Evolutionary conservation across 75 land plant species (phyloP).

Genomic region (Selaginella tamariscina): DNA sequence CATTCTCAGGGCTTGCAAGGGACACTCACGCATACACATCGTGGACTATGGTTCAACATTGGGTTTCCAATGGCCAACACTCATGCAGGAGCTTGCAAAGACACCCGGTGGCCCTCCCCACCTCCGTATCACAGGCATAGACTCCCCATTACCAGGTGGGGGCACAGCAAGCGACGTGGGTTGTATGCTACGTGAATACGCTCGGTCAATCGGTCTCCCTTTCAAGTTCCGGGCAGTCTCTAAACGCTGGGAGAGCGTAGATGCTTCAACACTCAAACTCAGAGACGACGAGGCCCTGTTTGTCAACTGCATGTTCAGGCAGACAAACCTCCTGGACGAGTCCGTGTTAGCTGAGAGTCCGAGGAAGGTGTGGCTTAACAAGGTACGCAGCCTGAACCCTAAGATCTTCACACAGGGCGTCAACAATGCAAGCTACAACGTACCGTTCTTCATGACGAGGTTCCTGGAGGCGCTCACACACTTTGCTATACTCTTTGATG

Average conservation of each 20-base stretch:
- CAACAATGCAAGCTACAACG: background rate
- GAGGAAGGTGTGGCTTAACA: slow-evolving; percentile 5
- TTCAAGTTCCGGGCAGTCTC: slow-evolving; percentile 9
- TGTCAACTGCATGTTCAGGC: slow-evolving; percentile 6
- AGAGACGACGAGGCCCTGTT: background rate
- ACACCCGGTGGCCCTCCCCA: slow-evolving; percentile 1
- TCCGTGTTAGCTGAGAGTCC: slow-evolving; percentile 6
- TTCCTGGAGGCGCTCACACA: slow-evolving; percentile 6
- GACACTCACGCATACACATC: background rate
- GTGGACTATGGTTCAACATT: background rate
- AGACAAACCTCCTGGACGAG: background rate
- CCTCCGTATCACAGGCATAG: background rate
- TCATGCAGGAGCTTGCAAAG: slow-evolving; percentile 5
- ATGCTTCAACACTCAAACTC: background rate
- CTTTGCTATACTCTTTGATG: slow-evolving; percentile 1
- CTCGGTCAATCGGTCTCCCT: background rate
- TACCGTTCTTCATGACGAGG: background rate
- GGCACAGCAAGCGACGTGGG: background rate
- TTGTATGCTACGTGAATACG: background rate
- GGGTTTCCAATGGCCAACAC: slow-evolving; percentile 3
- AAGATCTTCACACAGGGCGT: background rate
- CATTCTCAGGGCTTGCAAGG: background rate
- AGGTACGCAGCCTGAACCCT: slow-evolving; percentile 9
- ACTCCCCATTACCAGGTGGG: background rate
- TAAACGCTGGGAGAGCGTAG: background rate